Evolutionary conservation across 139 green algal genomes (phyloP), one percentile per base, ranked within the genome.

Genomic region (Picochlorum sp.): DNA sequence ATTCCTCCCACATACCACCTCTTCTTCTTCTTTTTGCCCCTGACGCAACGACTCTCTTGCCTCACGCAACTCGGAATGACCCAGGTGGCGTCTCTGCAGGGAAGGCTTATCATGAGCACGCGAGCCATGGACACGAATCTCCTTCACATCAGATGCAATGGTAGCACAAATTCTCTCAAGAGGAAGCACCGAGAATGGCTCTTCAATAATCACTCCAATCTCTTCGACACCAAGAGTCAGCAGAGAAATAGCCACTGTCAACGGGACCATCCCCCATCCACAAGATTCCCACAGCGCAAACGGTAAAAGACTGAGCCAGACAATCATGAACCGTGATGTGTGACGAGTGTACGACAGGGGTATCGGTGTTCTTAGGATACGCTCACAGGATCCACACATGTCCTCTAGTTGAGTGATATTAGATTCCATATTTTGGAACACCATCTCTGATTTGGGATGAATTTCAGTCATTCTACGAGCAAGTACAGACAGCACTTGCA

Each of bases 241-340:
- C 55, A 84, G 81, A 25, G 71, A 53, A 28, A 87, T 67, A 47
- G 75, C 31, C 30, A 72, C 59, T 1, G 63, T 59, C 16, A 71
- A 40, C 2, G 70, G 67, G 1, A 82, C 22, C 30, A 68, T 78
- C 22, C 57, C 58, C 50, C 58, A 77, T 18, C 65, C 45, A 40
- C 65, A 74, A 3, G 41, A 55, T 20, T 60, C 30, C 68, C 69
- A 86, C 57, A 95, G 70, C 1, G 77, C 75, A 9, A 93, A 47
- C 14, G 89, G 89, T 67, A 95, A 70, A 51, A 84, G 68, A 22
- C 71, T 45, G 43, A 95, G 83, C 80, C 79, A 91, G 9, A 90
- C 57, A 49, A 91, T 70, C 31, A 90, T 67, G 69, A 81, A 83
- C 24, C 74, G 65, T 1, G 70, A 67, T 1, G 69, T 80, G 69